Evolutionary conservation across 441 rosid genomes (phyloP).

Genomic region (Brassica hybrid): DNA sequence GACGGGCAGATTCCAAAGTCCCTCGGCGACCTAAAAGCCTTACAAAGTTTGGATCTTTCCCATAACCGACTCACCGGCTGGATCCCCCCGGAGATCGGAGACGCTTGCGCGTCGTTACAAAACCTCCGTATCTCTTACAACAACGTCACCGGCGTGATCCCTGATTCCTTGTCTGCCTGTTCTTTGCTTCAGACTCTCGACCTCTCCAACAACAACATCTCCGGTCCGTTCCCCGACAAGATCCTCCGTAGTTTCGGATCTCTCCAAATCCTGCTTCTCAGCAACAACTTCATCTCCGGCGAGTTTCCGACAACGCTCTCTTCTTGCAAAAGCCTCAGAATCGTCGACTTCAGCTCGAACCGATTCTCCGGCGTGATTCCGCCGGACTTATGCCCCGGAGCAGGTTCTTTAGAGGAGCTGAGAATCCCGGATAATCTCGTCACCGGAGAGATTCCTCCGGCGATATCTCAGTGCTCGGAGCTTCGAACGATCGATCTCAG

Average conservation of each 20-base stretch:
- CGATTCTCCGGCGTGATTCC: constrained; percentile 77
- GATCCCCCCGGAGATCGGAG: constrained; percentile 86
- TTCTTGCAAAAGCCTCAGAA: constrained; percentile 63
- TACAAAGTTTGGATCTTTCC: constrained; percentile 80
- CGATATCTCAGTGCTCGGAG: constrained; percentile 72
- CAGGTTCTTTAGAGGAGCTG: constrained; percentile 74
- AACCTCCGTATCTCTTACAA: constrained; percentile 69
- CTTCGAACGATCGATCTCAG: constrained; percentile 80
- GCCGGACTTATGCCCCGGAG: constrained; percentile 83
- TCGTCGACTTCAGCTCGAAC: constrained; percentile 85
- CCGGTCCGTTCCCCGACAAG: constrained; percentile 76
- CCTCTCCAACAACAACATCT: constrained; percentile 83
- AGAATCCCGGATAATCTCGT: constrained; percentile 85
- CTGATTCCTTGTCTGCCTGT: constrained; percentile 67
- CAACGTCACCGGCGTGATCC: constrained; percentile 80
- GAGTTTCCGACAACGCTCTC: constrained; percentile 76
- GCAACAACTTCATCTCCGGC: constrained; percentile 76
- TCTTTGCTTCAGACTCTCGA: constrained; percentile 72
- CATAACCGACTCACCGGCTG: constrained; percentile 76
- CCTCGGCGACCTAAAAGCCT: constrained; percentile 56
- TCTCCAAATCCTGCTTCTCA: constrained; percentile 68
- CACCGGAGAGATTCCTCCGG: constrained; percentile 71
- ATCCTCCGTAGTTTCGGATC: constrained; percentile 66
- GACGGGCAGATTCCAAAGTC: constrained; percentile 73
- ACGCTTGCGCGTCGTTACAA: constrained; percentile 63